phyloP scores from a whole-genome alignment of 1,284 basidiomycete genomes.

The Melampsora medusae region DNA sequence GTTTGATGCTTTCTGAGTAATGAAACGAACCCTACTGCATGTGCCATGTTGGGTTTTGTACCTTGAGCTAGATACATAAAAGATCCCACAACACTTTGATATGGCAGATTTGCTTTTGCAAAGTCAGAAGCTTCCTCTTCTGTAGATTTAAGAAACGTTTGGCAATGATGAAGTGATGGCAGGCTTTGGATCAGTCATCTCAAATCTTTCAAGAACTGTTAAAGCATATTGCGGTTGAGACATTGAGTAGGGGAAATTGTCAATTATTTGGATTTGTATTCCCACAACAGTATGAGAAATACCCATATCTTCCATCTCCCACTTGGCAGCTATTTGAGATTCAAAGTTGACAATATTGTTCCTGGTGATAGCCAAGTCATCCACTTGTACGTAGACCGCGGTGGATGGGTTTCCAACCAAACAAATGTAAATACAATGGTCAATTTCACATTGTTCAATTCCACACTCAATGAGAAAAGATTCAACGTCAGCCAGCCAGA shows the following conservation, averaged over 20 bases:
- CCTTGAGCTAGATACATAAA: conserved; percentile 14
- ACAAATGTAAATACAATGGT: neutral
- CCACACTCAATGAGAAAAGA: neutral
- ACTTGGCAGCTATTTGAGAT: neutral
- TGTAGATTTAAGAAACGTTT: neutral
- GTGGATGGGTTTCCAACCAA: too few species aligned
- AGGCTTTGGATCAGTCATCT: too few species aligned
- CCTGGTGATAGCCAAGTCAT: neutral
- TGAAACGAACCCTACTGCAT: too few species aligned
- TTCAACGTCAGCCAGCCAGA: neutral
- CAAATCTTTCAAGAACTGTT: too few species aligned
- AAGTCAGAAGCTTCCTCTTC: conserved; percentile 13
- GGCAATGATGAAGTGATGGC: too few species aligned
- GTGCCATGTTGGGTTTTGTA: too few species aligned
- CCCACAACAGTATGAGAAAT: too few species aligned
- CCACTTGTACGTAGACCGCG: neutral
- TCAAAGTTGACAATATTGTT: neutral
- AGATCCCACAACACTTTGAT: neutral
- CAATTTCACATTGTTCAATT: neutral
- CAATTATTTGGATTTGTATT: too few species aligned
- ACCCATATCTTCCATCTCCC: too few species aligned
- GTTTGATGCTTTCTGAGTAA: too few species aligned
- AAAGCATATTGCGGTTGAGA: too few species aligned
- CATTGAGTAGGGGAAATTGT: too few species aligned
- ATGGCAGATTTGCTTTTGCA: neutral